These are phyloP conservation scores for Penicillium atrosanguineum DNA, from an alignment of 495 filamentous ascomycete species.

Conservation along the genomic window DNA sequence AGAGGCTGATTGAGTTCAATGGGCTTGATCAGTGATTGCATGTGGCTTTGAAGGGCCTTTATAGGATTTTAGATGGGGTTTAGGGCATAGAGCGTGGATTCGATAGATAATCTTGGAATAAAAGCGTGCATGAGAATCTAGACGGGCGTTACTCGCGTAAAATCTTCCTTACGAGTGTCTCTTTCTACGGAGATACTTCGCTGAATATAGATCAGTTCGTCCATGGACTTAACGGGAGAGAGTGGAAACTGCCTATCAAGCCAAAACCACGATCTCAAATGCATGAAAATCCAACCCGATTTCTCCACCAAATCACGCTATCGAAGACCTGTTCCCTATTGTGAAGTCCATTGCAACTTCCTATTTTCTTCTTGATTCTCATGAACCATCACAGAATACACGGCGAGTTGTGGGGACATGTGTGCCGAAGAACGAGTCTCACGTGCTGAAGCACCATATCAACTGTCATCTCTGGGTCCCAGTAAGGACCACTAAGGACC, in stretches of 20 bases:
- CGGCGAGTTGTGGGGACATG: not conserved
- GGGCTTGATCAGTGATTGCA: slow-evolving; percentile 66
- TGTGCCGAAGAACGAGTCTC: not conserved
- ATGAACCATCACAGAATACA: not conserved
- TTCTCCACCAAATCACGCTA: too few relatives aligned
- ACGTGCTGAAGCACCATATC: not conserved
- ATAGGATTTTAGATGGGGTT: not conserved
- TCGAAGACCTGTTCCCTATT: too few relatives aligned
- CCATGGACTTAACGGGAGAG: not conserved
- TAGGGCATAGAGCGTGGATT: not conserved
- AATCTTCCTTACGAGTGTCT: not conserved
- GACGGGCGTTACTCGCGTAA: too few relatives aligned
- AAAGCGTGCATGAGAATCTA: not conserved
- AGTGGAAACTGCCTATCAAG: not conserved
- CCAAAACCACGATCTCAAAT: not conserved
- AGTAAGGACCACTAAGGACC: not conserved
- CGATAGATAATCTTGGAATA: not conserved
- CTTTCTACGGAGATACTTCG: not conserved
- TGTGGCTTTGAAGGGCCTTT: not conserved
- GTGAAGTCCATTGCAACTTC: too few relatives aligned
- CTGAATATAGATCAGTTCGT: not conserved
- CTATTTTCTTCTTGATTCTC: not conserved
- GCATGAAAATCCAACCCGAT: too few relatives aligned
- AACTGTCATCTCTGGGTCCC: not conserved
- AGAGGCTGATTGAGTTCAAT: slow-evolving; percentile 79